Percentiles rank a stretch among this genome's conserved stretches.
Evolutionary conservation across 1,284 basidiomycete species (phyloP).

Genomic region (Leccinum fuscescens): DNA sequence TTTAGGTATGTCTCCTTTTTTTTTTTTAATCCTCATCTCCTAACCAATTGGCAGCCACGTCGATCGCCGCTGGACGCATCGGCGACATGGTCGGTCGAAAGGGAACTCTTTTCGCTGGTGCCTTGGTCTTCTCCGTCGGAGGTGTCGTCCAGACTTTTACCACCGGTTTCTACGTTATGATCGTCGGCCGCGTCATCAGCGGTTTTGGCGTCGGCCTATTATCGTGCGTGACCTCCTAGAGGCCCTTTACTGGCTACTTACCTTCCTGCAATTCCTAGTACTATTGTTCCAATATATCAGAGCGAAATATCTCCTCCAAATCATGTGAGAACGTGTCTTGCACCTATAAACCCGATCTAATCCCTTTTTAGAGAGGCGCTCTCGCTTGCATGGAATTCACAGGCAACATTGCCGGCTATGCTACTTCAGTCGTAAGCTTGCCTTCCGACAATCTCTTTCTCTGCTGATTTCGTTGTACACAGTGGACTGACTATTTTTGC

Average conservation of each 20-base stretch:
- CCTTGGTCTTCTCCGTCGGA: slow-evolving; percentile 84
- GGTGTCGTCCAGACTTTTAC: slow-evolving; percentile 91
- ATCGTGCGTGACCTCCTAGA: slow-evolving; percentile 56
- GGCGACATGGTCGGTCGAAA: slow-evolving; percentile 88
- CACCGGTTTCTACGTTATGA: slow-evolving; percentile 81
- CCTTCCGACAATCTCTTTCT: not conserved
- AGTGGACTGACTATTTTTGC: slow-evolving; percentile 96
- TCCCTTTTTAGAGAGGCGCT: slow-evolving; percentile 67
- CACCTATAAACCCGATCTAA: slow-evolving; percentile 4
- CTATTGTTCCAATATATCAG: slow-evolving; percentile 97
- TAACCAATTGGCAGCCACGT: slow-evolving; percentile 63
- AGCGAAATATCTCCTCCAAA: slow-evolving; percentile 94
- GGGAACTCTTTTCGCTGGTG: slow-evolving; percentile 85
- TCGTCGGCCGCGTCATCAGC: slow-evolving; percentile 82
- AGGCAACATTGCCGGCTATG: slow-evolving; percentile 90
- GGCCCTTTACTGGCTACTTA: slow-evolving; percentile 2
- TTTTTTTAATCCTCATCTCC: not conserved
- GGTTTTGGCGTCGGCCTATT: slow-evolving; percentile 94
- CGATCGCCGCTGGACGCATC: slow-evolving; percentile 82
- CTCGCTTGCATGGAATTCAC: slow-evolving; percentile 98
- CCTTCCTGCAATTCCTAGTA: slow-evolving; percentile 45
- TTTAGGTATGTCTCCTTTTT: slow-evolving; percentile 56
- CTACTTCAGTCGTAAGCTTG: slow-evolving; percentile 84
- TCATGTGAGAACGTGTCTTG: slow-evolving; percentile 57
- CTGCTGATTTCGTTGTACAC: slow-evolving; percentile 1